Base-by-base conservation (phyloP, 139 green algal species). In the Chlamydomonas sp. region DNA sequence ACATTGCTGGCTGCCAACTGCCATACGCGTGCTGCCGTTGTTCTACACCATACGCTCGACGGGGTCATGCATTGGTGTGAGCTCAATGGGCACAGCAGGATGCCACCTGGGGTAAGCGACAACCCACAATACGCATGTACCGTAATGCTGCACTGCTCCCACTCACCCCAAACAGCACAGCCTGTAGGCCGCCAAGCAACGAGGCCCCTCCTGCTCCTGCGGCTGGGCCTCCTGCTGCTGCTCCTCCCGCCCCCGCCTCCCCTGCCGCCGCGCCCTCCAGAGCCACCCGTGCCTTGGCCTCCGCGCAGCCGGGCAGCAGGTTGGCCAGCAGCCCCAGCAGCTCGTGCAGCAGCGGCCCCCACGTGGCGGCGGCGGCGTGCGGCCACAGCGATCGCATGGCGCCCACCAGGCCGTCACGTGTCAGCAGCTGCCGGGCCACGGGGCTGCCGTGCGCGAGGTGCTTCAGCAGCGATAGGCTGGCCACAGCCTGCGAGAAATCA, bases 341-440 rank as follows among this genome's bases (percentile, higher is more conserved):
- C 91, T 95, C 93, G 63, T 93, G 91, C 73, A 95, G 81, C 58
- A 91, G 86, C 6, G 90, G 80, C 5, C 79, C 81, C n/a, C 85
- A 63, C 4, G 79, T 90, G 79, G 64, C 60, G n/a, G 85, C 62
- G 16, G 69, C 69, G 2, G 83, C 88, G 75, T 59, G 18, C 64
- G 84, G 89, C 90, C 90, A 93, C 10, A 91, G 62, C 75, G 79
- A n/a, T 49, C 80, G 78, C 60, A 86, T 61, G n/a, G 68, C 63
- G 1, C 68, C 66, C 17, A 93, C n/a, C 80, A 90, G n/a, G 3
- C 90, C 92, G 8, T 83, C 85, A 2, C 63, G 58, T 1, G 89
- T 73, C 57, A 95, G 87, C 20, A 81, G 67, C 18, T 66, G 59
- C 16, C 87, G 67, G 9, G 91, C 79, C 9, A 76, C 4, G 0